These are phyloP conservation scores for Botrytis byssoidea DNA, from an alignment of 2,329 filamentous ascomycete genomes.

Conservation along the genomic window DNA sequence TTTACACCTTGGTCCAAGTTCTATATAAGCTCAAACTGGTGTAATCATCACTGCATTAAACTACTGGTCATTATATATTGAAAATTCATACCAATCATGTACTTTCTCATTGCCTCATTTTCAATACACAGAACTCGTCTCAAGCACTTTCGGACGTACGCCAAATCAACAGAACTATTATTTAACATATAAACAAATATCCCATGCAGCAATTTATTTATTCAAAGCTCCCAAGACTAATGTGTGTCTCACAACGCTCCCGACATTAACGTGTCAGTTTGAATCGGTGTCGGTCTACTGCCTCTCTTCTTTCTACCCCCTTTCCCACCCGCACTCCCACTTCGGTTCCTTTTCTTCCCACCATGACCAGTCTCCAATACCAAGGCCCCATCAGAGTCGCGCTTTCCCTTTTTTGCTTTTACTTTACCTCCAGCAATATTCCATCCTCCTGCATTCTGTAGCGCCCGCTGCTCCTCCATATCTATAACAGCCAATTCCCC, in stretches of 20 bases:
- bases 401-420: background rate
- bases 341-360: background rate
- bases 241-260: background rate
- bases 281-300: background rate
- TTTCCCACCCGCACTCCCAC: background rate
- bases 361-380: background rate
- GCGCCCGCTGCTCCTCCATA: background rate
- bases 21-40: background rate
- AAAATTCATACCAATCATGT: background rate
- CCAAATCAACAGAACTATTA: background rate
- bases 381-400: background rate
- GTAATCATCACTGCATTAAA: background rate
- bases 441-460: background rate
- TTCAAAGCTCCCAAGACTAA: background rate
- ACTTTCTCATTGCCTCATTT: background rate
- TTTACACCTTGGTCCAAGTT: background rate
- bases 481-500: background rate
- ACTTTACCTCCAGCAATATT: background rate
- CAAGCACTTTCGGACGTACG: background rate
- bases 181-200: background rate
- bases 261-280: background rate
- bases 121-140: background rate
- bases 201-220: background rate
- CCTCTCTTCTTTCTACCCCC: background rate
- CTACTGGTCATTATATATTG: background rate